A percentile compares a stretch with the other conserved stretches of the same genome.
phyloP scores from a whole-genome alignment of 176 grass and related monocot genomes.

The Rhynchospora tenuis region DNA sequence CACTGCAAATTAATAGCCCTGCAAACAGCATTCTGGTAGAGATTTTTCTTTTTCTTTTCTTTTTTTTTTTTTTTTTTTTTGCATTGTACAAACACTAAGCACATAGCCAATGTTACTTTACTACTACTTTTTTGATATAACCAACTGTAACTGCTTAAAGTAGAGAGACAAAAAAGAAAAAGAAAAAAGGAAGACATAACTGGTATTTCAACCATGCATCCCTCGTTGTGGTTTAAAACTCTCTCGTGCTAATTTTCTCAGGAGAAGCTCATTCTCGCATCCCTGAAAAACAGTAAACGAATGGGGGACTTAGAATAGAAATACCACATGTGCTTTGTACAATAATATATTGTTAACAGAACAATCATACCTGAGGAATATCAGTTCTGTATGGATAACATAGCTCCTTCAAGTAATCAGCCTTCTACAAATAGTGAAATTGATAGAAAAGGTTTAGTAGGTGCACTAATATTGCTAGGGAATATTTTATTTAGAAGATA shows the following conservation, averaged over 20 bases:
- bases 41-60: neutral
- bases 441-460: neutral
- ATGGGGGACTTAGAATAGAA: neutral
- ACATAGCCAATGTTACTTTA: neutral
- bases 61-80: neutral
- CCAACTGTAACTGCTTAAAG: neutral
- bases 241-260: constrained; percentile 10
- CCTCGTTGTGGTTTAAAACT: neutral
- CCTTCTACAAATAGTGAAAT: neutral
- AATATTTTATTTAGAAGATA: no score
- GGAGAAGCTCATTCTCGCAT: constrained; percentile 14
- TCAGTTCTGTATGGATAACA: constrained; percentile 10
- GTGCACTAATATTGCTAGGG: no score
- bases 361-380: constrained; percentile 5
- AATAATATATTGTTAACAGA: neutral
- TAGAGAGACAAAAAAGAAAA: neutral
- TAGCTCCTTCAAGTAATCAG: neutral
- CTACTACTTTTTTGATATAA: neutral
- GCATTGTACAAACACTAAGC: neutral
- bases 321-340: neutral
- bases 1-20: neutral
- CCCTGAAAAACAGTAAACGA: neutral
- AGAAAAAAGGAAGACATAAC: neutral
- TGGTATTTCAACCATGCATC: neutral
- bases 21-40: neutral